These are phyloP conservation scores for Herpetospermum pedunculosum DNA, from an alignment of 306 rosid genomes.

Conservation along the genomic window DNA sequence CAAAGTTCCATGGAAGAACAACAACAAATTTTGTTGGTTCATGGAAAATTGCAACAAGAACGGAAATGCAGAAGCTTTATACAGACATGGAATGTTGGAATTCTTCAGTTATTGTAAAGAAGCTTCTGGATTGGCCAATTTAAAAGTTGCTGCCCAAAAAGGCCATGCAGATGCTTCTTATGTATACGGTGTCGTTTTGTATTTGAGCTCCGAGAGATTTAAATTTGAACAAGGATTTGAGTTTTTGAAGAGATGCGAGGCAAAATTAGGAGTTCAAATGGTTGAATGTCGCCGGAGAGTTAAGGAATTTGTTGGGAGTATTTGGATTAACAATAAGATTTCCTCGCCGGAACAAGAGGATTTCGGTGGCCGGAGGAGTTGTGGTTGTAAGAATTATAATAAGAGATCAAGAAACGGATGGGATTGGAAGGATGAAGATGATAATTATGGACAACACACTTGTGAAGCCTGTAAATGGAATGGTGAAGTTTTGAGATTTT, in stretches of 20 bases:
- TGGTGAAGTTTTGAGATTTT: background rate
- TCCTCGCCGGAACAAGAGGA: background rate
- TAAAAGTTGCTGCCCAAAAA: slow-evolving; percentile 18
- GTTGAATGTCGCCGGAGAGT: slow-evolving; percentile 19
- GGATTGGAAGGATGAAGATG: background rate
- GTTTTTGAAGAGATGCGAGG: slow-evolving; percentile 5
- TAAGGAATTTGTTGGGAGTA: background rate
- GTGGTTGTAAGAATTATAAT: background rate
- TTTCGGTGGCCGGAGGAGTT: background rate
- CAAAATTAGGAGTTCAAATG: background rate
- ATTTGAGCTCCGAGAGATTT: too few relatives aligned
- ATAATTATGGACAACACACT: background rate
- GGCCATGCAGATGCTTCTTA: slow-evolving; percentile 24
- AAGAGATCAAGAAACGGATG: background rate
- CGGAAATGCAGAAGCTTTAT: too few relatives aligned
- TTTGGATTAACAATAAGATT: slow-evolving; percentile 22
- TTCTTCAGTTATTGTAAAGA: slow-evolving; percentile 1
- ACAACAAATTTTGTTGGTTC: too few relatives aligned
- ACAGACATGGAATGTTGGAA: slow-evolving; percentile 23
- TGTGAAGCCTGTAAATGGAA: slow-evolving; percentile 9
- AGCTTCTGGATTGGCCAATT: slow-evolving; percentile 11
- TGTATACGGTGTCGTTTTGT: slow-evolving; percentile 20
- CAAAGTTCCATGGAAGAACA: too few relatives aligned
- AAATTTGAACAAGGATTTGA: slow-evolving; percentile 5
- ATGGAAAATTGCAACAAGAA: too few relatives aligned